Base-by-base conservation (phyloP, 306 rosid species). In the Acmispon strigosus region DNA sequence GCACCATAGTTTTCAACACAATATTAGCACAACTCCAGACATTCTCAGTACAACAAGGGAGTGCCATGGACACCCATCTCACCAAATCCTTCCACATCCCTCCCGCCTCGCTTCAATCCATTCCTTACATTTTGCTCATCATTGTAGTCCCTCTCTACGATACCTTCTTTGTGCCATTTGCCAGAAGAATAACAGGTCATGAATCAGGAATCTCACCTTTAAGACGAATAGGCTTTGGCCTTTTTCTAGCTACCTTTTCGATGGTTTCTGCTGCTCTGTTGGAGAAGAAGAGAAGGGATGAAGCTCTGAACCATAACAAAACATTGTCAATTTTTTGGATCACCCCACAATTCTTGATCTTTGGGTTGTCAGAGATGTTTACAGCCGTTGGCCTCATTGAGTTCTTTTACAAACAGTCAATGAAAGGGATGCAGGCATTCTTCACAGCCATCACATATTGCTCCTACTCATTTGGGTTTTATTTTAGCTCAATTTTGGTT, bases 11-110 rank as follows among this genome's bases (percentile, higher is more conserved):
- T 69, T 95, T 95, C 92, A 91, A 95, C 88, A 89, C 99, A 12
- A 91, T 95, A 62, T 79, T 95, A 47, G 99, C 99, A 71, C 99
- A 95, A 9, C 97, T 95, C 62, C 99, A 95, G 57, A 95, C 99
- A 12, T 95, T 95, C 85, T 91, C 99, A 8, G 99, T 95, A 68
- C 96, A 91, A 70, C 99, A 95, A 85, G 99, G 99, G 14, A 82
- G 84, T 22, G 56, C 86, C 20, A 95, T 95, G 99, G 81, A 95
- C 81, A 87, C 92, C 2, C 84, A 67, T 16, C 78, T 95, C 37
- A 84, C 87, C 7, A 70, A 82, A 57, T 86, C 92, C 49, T 91
- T 95, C 72, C 78, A 42, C 0, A 84, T 95, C 70, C 99, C 99
- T 4, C 96, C 99, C 0, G 99, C 99, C 6, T 91, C 99, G 1